Evolutionary conservation across 805 yeast genomes (phyloP).

Genomic region (Candida pseudofarinosa): DNA sequence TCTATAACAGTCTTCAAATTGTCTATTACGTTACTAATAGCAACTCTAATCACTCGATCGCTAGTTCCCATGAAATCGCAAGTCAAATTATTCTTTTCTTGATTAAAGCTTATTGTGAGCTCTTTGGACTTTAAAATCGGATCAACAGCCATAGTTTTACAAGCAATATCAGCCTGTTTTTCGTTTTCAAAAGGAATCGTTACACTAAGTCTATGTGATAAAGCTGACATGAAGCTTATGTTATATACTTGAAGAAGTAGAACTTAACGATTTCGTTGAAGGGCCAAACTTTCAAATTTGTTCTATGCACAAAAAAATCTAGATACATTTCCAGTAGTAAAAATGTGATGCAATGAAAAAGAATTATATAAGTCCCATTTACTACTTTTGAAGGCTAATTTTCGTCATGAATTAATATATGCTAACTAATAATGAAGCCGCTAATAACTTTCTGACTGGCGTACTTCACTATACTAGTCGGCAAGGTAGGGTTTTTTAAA

Average conservation of each 20-base stretch:
- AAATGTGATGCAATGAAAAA: too few relatives aligned
- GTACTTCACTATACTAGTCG: too few relatives aligned
- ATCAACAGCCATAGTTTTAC: constrained; percentile 63
- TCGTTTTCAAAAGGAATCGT: constrained; percentile 59
- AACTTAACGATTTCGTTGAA: too few relatives aligned
- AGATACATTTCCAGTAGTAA: too few relatives aligned
- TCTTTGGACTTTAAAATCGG: constrained; percentile 75
- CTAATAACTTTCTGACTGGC: too few relatives aligned
- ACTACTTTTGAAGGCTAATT: too few relatives aligned
- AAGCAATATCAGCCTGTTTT: constrained; percentile 62
- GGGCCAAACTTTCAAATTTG: too few relatives aligned
- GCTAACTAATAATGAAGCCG: too few relatives aligned
- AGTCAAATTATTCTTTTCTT: constrained; percentile 32
- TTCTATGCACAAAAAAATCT: too few relatives aligned
- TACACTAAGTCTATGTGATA: constrained; percentile 24
- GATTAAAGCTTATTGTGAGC: constrained; percentile 44
- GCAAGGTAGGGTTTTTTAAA: too few relatives aligned
- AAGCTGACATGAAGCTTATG: neutral
- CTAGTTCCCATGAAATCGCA: constrained; percentile 57
- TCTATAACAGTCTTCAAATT: constrained; percentile 73
- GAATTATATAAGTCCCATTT: too few relatives aligned
- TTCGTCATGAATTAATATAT: too few relatives aligned
- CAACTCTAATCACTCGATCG: constrained; percentile 77
- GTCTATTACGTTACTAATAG: constrained; percentile 77
- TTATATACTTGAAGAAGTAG: neutral